These are phyloP conservation scores for Spinellus fusiger DNA, from an alignment of 192 early-diverging fungal genomes.

Conservation along the genomic window DNA sequence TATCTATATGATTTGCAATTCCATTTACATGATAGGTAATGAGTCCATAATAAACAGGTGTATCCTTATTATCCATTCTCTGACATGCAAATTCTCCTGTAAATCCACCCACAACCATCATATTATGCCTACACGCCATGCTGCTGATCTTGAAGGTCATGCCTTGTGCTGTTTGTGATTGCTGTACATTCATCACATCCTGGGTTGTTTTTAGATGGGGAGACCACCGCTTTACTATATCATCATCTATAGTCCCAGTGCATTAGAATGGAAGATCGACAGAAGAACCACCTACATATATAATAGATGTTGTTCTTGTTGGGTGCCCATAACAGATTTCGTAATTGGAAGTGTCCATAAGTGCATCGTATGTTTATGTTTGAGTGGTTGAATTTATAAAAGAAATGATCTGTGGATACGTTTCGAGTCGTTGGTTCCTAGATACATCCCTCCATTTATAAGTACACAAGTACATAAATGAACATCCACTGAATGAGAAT, in stretches of 20 bases:
- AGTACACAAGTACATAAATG: neutral
- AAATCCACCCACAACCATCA: conserved; percentile 50
- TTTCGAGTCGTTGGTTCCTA: conserved; percentile 22
- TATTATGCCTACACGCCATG: conserved; percentile 37
- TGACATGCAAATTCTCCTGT: conserved; percentile 36
- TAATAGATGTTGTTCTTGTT: conserved; percentile 55
- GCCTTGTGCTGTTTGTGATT: neutral
- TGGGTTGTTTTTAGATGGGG: conserved; percentile 29
- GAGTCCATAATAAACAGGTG: conserved; percentile 15
- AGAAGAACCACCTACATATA: conserved; percentile 27
- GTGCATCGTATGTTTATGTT: conserved; percentile 41
- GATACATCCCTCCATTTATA: neutral
- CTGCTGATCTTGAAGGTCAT: conserved; percentile 40
- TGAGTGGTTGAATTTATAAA: conserved; percentile 43
- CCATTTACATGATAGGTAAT: conserved; percentile 42
- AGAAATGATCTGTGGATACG: conserved; percentile 25
- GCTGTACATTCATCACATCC: conserved; percentile 23
- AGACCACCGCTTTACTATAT: conserved; percentile 40
- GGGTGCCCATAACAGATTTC: conserved; percentile 55
- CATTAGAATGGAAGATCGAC: neutral
- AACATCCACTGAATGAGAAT: neutral
- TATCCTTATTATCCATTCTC: conserved; percentile 16
- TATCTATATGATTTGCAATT: conserved; percentile 61
- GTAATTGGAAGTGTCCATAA: conserved; percentile 57
- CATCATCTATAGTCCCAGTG: conserved; percentile 24